Base-by-base conservation (phyloP, 31 red algal species). In the Asparagopsis taxiformis region DNA sequence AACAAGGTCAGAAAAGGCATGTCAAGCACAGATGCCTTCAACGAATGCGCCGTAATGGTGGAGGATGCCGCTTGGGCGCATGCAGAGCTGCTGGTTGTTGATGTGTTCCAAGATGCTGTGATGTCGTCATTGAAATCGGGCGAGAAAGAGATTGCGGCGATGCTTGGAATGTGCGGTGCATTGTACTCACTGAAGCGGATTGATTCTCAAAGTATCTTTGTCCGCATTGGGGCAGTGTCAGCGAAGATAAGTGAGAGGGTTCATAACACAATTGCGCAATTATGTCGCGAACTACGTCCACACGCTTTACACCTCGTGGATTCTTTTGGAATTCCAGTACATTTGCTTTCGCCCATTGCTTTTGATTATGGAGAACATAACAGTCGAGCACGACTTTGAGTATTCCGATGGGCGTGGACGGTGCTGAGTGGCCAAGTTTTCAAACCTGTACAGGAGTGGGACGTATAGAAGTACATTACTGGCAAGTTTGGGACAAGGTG, bases 311-410 rank as follows among this genome's bases (percentile, higher is more conserved):
- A 82, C 56, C 61, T 88, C 5, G 90, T 84, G 19, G 75, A 93
- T 4, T 74, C 71, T 7, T 77, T 93, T 57, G 89, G 80, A 19
- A 55, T 93, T 31, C 89, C 89, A 15, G 56, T 70, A 36, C 78
- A 84, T 49, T 41, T 93, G 43, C 57, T 93, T 7, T 73, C 90
- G 50, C 90, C 90, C n/a, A 84, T 93, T 36, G 90, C 90, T 0
- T 93, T 93, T 68, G 90, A 93, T 49, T 79, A 82, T 41, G 77
- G 87, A 1, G 66, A 49, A 1, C 90, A 93, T 57, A 93, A 93
- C 65, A 82, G 75, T 53, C 90, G 90, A 8, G 39, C 80, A 23
- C 55, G 78, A 49, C 25, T 90, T 10, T 90, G 56, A 75, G 30
- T 0, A 59, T 59, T 49, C 44, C n/a, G n/a, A n/a, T n/a, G n/a